Conservation (phyloP, 2,329 filamentous ascomycete species). For the Clarireedia homoeocarpa region DNA sequence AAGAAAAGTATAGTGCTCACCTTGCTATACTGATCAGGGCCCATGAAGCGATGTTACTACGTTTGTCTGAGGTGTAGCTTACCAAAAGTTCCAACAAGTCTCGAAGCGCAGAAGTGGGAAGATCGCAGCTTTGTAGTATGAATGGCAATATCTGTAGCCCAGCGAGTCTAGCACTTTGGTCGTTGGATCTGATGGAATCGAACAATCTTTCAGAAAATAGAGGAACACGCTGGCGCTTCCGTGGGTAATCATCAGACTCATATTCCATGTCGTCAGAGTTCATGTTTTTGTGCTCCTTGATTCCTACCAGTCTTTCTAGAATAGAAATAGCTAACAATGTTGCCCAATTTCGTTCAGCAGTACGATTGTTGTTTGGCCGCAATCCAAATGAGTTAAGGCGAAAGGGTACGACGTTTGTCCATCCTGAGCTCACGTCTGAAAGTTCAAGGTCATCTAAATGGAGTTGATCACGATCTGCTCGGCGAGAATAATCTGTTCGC, state of each 20-base stretch:
- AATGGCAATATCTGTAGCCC: constrained; percentile 48
- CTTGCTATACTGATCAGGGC: constrained; percentile 74
- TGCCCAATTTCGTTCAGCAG: constrained; percentile 52
- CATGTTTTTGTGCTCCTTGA: constrained; percentile 14
- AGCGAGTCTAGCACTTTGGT: constrained; percentile 18
- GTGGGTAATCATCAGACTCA: constrained; percentile 17
- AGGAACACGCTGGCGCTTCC: constrained; percentile 26
- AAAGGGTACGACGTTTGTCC: constrained; percentile 31
- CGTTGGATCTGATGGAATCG: constrained; percentile 19
- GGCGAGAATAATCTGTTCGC: constrained; percentile 69
- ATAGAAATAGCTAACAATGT: constrained; percentile 50
- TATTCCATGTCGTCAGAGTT: constrained; percentile 4
- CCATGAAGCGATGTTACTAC: constrained; percentile 63
- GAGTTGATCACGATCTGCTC: constrained; percentile 63
- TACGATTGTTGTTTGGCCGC: constrained; percentile 41
- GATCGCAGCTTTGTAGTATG: constrained; percentile 36
- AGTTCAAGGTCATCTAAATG: constrained; percentile 66
- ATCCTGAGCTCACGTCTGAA: constrained; percentile 30
- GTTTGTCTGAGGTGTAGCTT: constrained; percentile 60
- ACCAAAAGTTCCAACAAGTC: constrained; percentile 51
- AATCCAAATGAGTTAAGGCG: constrained; percentile 44
- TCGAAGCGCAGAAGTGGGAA: constrained; percentile 44
- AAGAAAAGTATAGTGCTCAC: constrained; percentile 39
- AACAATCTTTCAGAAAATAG: constrained; percentile 22
- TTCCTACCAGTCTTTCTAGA: constrained; percentile 37